A percentile compares a stretch with the other conserved stretches of the same genome.
Evolutionary conservation across 306 rosid species (phyloP).

Genomic region (Corylus avellana): DNA sequence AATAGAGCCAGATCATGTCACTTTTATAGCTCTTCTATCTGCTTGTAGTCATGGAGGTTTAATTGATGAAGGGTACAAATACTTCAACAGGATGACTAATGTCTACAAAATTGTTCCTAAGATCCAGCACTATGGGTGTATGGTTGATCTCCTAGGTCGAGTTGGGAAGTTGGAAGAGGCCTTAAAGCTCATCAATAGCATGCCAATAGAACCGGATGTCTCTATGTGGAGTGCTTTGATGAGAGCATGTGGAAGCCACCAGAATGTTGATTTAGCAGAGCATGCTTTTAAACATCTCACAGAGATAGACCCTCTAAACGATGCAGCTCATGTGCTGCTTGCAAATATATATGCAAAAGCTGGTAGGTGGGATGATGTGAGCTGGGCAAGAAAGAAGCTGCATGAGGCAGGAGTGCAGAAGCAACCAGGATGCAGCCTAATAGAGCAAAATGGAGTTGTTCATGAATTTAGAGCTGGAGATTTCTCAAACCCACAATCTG

Average conservation of each 20-base stretch:
- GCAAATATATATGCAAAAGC: conserved; percentile 25
- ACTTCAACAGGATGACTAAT: conserved; percentile 27
- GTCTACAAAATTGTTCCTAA: conserved; percentile 18
- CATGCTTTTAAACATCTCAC: conserved; percentile 29
- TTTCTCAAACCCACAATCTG: conserved; percentile 25
- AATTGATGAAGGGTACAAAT: conserved; percentile 25
- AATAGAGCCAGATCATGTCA: conserved; percentile 31
- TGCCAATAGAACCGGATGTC: conserved; percentile 34
- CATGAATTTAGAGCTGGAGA: conserved; percentile 31
- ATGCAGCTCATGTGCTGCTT: conserved; percentile 30
- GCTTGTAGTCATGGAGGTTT: conserved; percentile 39
- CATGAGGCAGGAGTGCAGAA: conserved; percentile 24
- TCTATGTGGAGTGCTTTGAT: conserved; percentile 27
- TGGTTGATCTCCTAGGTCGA: conserved; percentile 30
- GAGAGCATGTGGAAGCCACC: conserved; percentile 30
- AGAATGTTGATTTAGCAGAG: conserved; percentile 31
- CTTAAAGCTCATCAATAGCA: conserved; percentile 12
- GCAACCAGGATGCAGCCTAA: conserved; percentile 31
- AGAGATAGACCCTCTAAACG: conserved; percentile 22
- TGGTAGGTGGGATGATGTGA: conserved; percentile 22
- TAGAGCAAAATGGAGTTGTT: conserved; percentile 19
- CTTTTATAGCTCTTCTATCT: conserved; percentile 34
- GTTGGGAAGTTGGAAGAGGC: conserved; percentile 24
- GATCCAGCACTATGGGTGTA: conserved; percentile 31
- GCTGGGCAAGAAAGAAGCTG: conserved; percentile 23